Evolutionary conservation across 805 yeast species (phyloP), one percentile per base, ranked within the genome.

Genomic region (Clavispora carvajalis): DNA sequence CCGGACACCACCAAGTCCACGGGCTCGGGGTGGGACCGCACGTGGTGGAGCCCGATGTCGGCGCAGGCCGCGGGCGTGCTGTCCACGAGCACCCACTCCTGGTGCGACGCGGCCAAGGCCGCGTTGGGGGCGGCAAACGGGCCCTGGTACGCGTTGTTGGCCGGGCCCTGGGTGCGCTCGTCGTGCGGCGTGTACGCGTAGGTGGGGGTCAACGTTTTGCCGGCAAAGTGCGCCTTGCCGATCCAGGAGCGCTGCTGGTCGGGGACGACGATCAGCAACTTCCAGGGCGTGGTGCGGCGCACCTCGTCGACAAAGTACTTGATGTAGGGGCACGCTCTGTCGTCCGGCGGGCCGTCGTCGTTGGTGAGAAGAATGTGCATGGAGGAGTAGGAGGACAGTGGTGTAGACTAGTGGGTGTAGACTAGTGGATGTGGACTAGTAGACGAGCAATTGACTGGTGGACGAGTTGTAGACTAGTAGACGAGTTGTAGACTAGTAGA

Each of bases 21-120:
- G 1, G 83, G 82, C 3, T 74, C 75, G 29, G 67, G 63, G 34
- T 73, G 67, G 17, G 67, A 59, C 13, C 59, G 58, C 40, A 89
- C 59, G 55, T 87, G 88, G 53, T 87, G 81, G 33, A 86, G 63
- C 2, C 97, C 99, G 41, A 93, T 77, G 61, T 91, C 96, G 4
- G 95, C 76, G 62, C 97, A 88, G 2, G 96, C 85, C 12, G 98
- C 99, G 0, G 99, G 99, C 0, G 99, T 93, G 31, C 96, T 95
- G 60, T 87, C 89, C 9, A 93, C 67, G 36, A 91, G 65, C 28
- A 80, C 74, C 97, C 98, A 93, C 60, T 88, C 95, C 52, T 82
- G 80, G 49, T 68, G 65, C 12, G 73, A 71, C 2, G 44, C 45
- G 1, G 55, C 51, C 15, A 66, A 53, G n/a, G 62, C 55, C 7